A percentile compares a stretch with the other conserved stretches of the same genome.
phyloP scores from a whole-genome alignment of 2,329 filamentous ascomycete genomes.

The Botrytis cinerea region DNA sequence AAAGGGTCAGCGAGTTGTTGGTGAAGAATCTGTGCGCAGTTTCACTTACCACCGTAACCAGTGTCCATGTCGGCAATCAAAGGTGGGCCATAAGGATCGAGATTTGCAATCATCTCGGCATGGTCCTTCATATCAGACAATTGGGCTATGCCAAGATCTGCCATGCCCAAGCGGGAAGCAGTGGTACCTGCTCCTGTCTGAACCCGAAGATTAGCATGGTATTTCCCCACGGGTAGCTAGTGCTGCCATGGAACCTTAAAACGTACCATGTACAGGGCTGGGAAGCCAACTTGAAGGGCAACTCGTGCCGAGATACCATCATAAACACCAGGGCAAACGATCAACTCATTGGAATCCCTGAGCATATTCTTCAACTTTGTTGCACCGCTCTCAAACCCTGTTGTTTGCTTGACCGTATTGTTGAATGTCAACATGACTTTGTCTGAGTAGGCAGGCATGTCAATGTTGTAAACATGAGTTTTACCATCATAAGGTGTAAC shows the following conservation, averaged over 20 bases:
- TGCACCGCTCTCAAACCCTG: conserved; percentile 10
- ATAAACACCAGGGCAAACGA: conserved; percentile 59
- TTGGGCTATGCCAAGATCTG: conserved; percentile 53
- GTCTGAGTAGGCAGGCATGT: conserved; percentile 20
- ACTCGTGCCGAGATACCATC: conserved; percentile 68
- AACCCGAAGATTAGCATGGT: not conserved
- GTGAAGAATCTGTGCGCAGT: conserved; percentile 25
- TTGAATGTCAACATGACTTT: conserved; percentile 20
- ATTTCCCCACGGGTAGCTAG: not conserved
- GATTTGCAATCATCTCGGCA: conserved; percentile 55
- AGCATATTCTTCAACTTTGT: conserved; percentile 26
- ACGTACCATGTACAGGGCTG: conserved; percentile 67
- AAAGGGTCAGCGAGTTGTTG: conserved; percentile 10
- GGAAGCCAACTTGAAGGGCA: conserved; percentile 61
- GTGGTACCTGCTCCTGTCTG: conserved; percentile 50
- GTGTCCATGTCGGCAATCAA: conserved; percentile 57
- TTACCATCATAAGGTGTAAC: conserved; percentile 12
- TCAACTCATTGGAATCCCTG: conserved; percentile 18
- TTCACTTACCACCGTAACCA: conserved; percentile 42
- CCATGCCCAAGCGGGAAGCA: conserved; percentile 50
- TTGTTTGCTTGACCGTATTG: conserved; percentile 10
- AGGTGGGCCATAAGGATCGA: conserved; percentile 50
- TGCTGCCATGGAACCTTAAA: not conserved
- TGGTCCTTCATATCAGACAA: conserved; percentile 55
- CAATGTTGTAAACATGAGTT: conserved; percentile 17